Base-by-base conservation (phyloP, 2,329 filamentous ascomycete species). In the Plenodomus lindquistii region DNA sequence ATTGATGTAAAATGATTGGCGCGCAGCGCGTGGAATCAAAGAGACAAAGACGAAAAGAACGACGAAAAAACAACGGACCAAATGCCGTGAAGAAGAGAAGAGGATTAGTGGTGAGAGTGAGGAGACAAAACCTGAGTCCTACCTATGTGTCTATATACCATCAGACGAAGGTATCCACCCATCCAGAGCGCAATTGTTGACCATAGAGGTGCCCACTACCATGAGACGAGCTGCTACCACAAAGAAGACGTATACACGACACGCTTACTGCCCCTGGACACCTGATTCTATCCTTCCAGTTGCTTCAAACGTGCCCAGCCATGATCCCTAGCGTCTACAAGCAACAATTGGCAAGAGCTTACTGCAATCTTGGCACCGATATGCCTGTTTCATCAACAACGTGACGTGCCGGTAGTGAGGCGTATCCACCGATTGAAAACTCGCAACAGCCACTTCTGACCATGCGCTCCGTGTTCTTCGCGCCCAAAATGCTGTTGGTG, bases 1-100 rank as follows among this genome's bases (percentile, higher is more conserved):
- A 50, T 48, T 39, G 38, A 37, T 42, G 44, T 49, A 44, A 40
- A 21, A 48, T 48, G 42, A 44, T 50, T 45, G 34, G 59, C 65
- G 62, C 54, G 42, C 65, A 59, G 63, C 65, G 63, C 62, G 55
- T 52, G 21, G 54, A 59, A 60, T 50, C 50, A 58, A 65, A 66
- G 43, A 31, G 41, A 59, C 54, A 46, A 38, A 44, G 40, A 46
- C 39, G 50, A 52, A 62, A 50, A 54, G 54, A 57, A 37, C 35
- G 43, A 39, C 52, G 46, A 38, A 40, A n/a, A 27, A 4, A 11
- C 22, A 50, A 50, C 50, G 54, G 55, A 44, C 44, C 36, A 45
- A 42, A 27, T 48, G 44, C 42, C 42, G 37, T 44, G 31, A 22
- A 50, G 40, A 44, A 48, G 34, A 46, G 44, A 34, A 20, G 45